phyloP scores from a whole-genome alignment of 306 rosid species.

The Luffa acutangula region DNA sequence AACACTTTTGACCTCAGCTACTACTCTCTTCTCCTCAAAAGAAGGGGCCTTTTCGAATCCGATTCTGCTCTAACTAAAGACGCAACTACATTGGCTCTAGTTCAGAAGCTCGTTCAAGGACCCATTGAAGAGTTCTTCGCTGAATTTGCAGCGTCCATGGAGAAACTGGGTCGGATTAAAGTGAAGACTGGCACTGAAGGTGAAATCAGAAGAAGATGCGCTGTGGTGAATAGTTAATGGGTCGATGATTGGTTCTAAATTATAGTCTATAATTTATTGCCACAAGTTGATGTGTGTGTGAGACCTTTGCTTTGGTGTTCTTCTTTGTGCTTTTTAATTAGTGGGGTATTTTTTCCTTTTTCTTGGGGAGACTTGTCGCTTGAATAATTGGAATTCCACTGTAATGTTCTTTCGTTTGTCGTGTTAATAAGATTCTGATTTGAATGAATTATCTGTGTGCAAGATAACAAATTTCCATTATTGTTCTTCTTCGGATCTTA shows the following conservation, averaged over 20 bases:
- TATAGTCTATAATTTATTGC: not conserved
- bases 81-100: conserved; percentile 29
- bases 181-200: conserved; percentile 74
- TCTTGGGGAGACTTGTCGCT: not conserved
- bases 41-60: conserved; percentile 70
- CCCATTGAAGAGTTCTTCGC: conserved; percentile 35
- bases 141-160: conserved; percentile 61
- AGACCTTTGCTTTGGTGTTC: not conserved
- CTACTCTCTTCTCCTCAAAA: conserved; percentile 40
- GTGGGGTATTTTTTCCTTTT: not conserved
- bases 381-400: not conserved
- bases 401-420: not conserved
- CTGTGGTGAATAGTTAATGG: conserved; percentile 41
- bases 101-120: conserved; percentile 43
- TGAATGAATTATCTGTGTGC: not conserved
- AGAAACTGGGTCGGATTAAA: conserved; percentile 61
- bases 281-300: not conserved
- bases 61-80: conserved; percentile 60
- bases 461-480: not conserved
- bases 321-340: not conserved
- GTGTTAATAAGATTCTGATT: not conserved
- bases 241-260: not conserved
- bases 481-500: not conserved
- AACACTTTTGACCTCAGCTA: conserved; percentile 73
- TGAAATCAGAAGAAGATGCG: conserved; percentile 77